phyloP scores from a whole-genome alignment of 106 monocot species.

The Gastrodia elata region DNA sequence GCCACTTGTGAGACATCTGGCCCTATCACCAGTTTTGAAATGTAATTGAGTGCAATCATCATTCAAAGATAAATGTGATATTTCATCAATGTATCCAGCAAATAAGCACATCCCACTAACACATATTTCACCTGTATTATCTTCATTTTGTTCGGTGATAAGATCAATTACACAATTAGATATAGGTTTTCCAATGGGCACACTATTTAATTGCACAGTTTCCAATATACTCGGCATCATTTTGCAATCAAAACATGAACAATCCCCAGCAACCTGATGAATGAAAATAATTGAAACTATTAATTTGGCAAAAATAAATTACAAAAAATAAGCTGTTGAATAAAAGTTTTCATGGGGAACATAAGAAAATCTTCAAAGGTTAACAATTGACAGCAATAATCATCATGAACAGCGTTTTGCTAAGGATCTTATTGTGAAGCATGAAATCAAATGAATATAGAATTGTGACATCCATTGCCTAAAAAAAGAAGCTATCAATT shows the following conservation, averaged over 20 bases:
- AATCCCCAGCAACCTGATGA: slow-evolving; percentile 86
- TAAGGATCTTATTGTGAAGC: too few relatives aligned
- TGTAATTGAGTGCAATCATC: slow-evolving; percentile 5
- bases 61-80: slow-evolving; percentile 8
- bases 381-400: too few relatives aligned
- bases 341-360: too few relatives aligned
- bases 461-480: too few relatives aligned
- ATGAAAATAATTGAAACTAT: neutral
- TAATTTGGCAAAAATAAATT: neutral
- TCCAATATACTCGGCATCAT: slow-evolving; percentile 50
- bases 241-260: slow-evolving; percentile 82
- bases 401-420: too few relatives aligned
- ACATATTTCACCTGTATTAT: slow-evolving; percentile 69
- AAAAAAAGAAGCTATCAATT: too few relatives aligned
- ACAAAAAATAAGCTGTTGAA: too few relatives aligned
- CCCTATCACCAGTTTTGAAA: slow-evolving; percentile 86
- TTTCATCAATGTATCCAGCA: slow-evolving; percentile 56
- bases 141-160: slow-evolving; percentile 19
- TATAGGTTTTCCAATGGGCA: slow-evolving; percentile 86
- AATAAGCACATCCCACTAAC: slow-evolving; percentile 73
- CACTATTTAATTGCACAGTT: slow-evolving; percentile 33
- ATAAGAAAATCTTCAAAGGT: too few relatives aligned
- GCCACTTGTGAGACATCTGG: slow-evolving; percentile 55
- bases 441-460: too few relatives aligned
- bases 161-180: slow-evolving; percentile 57